Percentiles rank a stretch among this genome's conserved stretches.
Evolutionary conservation across 441 rosid species (phyloP).

Genomic region (Arabidopsis hybrid): DNA sequence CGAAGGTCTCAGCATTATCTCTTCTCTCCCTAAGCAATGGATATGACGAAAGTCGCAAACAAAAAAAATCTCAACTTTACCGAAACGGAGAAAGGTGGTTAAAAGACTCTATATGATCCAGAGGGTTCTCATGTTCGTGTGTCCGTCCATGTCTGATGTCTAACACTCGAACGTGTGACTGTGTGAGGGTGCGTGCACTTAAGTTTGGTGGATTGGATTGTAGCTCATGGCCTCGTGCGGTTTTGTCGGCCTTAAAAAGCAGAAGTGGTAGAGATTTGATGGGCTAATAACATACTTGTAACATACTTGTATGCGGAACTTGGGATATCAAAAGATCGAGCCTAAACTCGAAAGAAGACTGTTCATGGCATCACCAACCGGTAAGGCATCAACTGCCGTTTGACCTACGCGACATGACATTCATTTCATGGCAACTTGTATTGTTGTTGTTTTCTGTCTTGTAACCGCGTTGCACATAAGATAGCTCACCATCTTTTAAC

Average conservation of each 20-base stretch:
- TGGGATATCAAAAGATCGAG: not conserved
- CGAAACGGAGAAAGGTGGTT: not conserved
- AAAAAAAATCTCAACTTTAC: not conserved
- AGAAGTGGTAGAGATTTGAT: not conserved
- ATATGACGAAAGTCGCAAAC: not conserved
- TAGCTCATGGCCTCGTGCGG: not conserved
- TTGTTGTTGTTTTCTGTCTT: not conserved
- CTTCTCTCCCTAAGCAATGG: slow-evolving; percentile 15
- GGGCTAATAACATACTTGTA: no score
- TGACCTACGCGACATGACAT: not conserved
- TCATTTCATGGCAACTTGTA: not conserved
- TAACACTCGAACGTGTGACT: no score
- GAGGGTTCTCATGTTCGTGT: slow-evolving; percentile 5
- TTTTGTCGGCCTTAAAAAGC: not conserved
- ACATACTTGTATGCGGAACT: not conserved
- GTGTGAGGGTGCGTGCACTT: not conserved
- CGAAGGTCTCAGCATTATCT: slow-evolving; percentile 53
- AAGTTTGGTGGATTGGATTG: not conserved
- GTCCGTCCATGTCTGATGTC: no score
- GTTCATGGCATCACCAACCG: not conserved
- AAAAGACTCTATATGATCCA: not conserved
- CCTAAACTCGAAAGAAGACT: not conserved
- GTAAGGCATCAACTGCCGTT: no score
- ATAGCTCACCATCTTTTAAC: not conserved
- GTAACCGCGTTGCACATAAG: not conserved